phyloP scores from a whole-genome alignment of 148 eudicot genomes.

The Suaeda aralocaspica region DNA sequence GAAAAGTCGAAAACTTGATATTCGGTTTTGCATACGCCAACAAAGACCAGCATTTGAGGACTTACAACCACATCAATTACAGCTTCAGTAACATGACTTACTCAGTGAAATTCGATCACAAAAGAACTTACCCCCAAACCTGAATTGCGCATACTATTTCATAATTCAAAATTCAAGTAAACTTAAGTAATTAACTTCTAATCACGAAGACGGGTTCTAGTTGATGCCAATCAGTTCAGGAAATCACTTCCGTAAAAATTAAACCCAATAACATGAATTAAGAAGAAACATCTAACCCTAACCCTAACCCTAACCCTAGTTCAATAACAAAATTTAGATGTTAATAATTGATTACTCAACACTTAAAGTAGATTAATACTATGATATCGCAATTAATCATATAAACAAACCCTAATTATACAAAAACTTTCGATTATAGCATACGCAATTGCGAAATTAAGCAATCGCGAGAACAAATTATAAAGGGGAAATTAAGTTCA shows the following conservation, averaged over 20 bases:
- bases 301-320: conserved; percentile 20
- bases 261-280: neutral
- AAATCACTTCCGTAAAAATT: neutral
- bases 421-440: neutral
- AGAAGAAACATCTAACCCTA: too few species aligned
- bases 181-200: too few species aligned
- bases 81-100: too few species aligned
- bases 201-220: neutral
- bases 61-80: too few species aligned
- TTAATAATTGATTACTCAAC: neutral
- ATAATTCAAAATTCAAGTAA: neutral
- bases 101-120: too few species aligned
- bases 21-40: too few species aligned
- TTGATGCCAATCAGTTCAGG: neutral
- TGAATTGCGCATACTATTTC: neutral
- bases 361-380: neutral
- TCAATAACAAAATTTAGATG: neutral
- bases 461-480: neutral
- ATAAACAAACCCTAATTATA: neutral
- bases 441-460: neutral
- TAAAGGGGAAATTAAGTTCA: neutral
- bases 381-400: neutral
- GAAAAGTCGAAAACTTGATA: too few species aligned
- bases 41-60: too few species aligned
- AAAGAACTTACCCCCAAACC: neutral